phyloP scores from a whole-genome alignment of 768 basidiomycete genomes.

The Podaxis sp. region DNA sequence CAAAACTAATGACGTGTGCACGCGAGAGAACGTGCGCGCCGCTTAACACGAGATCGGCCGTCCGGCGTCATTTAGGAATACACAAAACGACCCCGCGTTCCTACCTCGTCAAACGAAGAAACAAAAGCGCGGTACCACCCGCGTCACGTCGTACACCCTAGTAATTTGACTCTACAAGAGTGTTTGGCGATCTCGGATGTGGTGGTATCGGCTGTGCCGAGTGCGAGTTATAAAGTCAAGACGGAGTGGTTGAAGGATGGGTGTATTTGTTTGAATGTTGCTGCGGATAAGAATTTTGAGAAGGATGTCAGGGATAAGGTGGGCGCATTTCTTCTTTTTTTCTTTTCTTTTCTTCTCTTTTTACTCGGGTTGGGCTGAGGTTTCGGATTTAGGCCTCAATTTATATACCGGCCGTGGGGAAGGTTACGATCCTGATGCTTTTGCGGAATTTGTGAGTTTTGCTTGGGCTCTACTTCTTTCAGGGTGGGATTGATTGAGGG shows the following conservation, averaged over 20 bases:
- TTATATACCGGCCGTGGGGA: conserved; percentile 95
- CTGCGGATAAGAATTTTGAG: conserved; percentile 96
- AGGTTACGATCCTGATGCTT: conserved; percentile 97
- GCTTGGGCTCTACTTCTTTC: background rate
- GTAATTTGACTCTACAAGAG: conserved; percentile 66
- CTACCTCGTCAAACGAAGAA: conserved; percentile 19
- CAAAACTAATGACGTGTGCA: background rate
- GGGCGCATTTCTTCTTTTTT: conserved; percentile 18
- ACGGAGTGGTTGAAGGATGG: conserved; percentile 92
- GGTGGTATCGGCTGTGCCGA: conserved; percentile 93
- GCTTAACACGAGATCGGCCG: background rate
- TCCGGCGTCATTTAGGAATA: conserved; percentile 59
- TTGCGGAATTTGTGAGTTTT: conserved; percentile 85
- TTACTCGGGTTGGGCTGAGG: background rate
- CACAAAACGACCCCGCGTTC: conserved; percentile 76
- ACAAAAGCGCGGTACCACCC: conserved; percentile 64
- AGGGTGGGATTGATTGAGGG: background rate
- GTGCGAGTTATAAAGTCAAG: conserved; percentile 79
- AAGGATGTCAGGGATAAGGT: conserved; percentile 91
- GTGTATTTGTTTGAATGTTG: conserved; percentile 90
- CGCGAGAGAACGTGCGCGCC: too few species aligned
- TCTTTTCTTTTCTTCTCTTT: background rate
- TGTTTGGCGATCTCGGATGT: conserved; percentile 88
- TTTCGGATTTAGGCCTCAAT: conserved; percentile 68
- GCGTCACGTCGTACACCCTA: conserved; percentile 77